Evolutionary conservation across 768 basidiomycete genomes (phyloP), one percentile per base, ranked within the genome.

Genomic region (Psilocybe subaeruginosa): DNA sequence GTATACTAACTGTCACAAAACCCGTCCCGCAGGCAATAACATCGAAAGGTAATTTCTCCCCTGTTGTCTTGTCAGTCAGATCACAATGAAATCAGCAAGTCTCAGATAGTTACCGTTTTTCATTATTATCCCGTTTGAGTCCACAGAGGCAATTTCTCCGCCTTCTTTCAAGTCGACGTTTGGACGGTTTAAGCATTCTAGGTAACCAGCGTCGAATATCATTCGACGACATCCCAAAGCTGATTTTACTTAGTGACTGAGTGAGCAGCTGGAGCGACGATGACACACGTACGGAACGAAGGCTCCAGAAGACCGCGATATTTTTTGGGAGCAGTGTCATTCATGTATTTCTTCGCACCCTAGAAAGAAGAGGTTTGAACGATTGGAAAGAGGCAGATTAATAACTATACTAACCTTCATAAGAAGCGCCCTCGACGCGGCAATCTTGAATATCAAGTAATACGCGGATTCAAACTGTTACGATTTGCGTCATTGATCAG

Each of bases 171-270:
- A 52, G 16, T 71, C 63, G 8, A 86, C 73, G 67, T 88, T 86
- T 3, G 79, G 74, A 8, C 72, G 76, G 58, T 81, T 75, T 37
- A 87, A 70, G 9, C 77, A 64, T 17, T 72, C 59, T 19, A 87
- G 75, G 66, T 81, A 87, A 12, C 74, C 74, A 0, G 80, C 73
- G 65, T 87, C 82, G 59, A 81, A 73, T 6, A 87, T 72, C 14
- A 85, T 68, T 17, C 86, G 80, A 69, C 82, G 85, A 64, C 85
- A 86, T 2, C 85, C 85, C 43, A 79, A 66, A 19, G 74, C 83
- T 85, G 27, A 12, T 52, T 12, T 33, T 14, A 12, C 31, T 8
- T 48, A 14, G 5, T 27, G 11, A 7, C 43, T 8, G 58, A 19
- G 17, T 30, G 31, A 23, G 53, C 33, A 19, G 17, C 8, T 29